phyloP scores from a whole-genome alignment of 805 yeast genomes.

The Debaryomyces hansenii region DNA sequence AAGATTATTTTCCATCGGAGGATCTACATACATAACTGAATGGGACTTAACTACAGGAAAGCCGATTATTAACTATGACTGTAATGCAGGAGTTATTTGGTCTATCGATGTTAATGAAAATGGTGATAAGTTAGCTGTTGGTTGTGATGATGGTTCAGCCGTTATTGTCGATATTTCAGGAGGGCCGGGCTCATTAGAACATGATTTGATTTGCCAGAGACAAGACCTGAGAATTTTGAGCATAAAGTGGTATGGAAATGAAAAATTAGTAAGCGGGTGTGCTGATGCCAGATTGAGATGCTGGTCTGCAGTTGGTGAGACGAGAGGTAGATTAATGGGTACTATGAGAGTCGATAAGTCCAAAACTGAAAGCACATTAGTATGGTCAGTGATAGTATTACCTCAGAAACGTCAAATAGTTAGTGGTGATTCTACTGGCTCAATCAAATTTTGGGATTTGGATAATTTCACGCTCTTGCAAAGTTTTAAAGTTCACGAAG shows the following conservation, averaged over 20 bases:
- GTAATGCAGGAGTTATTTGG: slow-evolving; percentile 95
- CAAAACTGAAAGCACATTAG: slow-evolving; percentile 80
- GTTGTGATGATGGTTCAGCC: slow-evolving; percentile 94
- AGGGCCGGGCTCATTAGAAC: slow-evolving; percentile 81
- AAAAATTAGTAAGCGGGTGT: slow-evolving; percentile 83
- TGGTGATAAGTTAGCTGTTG: slow-evolving; percentile 72
- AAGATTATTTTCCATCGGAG: slow-evolving; percentile 90
- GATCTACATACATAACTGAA: slow-evolving; percentile 86
- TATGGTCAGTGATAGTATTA: slow-evolving; percentile 79
- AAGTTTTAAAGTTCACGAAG: slow-evolving; percentile 81
- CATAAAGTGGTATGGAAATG: slow-evolving; percentile 70
- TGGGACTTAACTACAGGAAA: slow-evolving; percentile 81
- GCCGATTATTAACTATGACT: slow-evolving; percentile 76
- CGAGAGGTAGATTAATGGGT: slow-evolving; percentile 67
- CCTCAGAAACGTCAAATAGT: slow-evolving; percentile 70
- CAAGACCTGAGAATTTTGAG: slow-evolving; percentile 81
- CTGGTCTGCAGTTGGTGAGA: slow-evolving; percentile 57
- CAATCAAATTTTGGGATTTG: slow-evolving; percentile 90
- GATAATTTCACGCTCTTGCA: slow-evolving; percentile 74
- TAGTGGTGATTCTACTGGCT: slow-evolving; percentile 97
- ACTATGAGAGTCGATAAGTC: slow-evolving; percentile 93
- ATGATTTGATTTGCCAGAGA: slow-evolving; percentile 72
- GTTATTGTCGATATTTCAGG: slow-evolving; percentile 83
- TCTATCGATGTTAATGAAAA: slow-evolving; percentile 66
- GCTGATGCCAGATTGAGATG: slow-evolving; percentile 89